Evolutionary conservation across 495 filamentous ascomycete genomes (phyloP).

Genomic region (Aspergillus panamensis): DNA sequence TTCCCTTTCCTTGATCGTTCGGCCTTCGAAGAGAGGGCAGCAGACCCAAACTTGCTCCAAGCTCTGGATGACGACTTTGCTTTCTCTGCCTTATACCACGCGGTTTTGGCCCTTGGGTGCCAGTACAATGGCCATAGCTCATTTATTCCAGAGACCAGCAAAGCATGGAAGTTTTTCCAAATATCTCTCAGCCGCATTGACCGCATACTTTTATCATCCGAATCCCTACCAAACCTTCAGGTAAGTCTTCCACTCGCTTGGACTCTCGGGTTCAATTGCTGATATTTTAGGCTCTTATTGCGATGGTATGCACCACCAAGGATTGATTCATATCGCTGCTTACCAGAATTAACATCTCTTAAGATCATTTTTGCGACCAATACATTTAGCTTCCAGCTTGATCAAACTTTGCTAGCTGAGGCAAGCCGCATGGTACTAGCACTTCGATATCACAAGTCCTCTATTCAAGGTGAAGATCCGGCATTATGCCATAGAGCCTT

Average conservation of each 20-base stretch:
- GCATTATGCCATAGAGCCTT: slow-evolving; percentile 22
- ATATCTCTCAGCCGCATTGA: slow-evolving; percentile 16
- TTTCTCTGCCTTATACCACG: slow-evolving; percentile 29
- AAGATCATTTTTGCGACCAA: slow-evolving; percentile 23
- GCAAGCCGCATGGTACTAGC: slow-evolving; percentile 24
- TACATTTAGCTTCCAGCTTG: slow-evolving; percentile 25
- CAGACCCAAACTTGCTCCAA: background rate
- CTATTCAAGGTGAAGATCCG: slow-evolving; percentile 1
- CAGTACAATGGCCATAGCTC: slow-evolving; percentile 25
- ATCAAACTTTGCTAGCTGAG: slow-evolving; percentile 27
- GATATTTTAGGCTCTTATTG: slow-evolving; percentile 16
- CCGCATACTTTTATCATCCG: slow-evolving; percentile 9
- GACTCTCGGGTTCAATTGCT: background rate
- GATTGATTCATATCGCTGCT: background rate
- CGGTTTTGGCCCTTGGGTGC: slow-evolving; percentile 31
- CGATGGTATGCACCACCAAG: slow-evolving; percentile 8
- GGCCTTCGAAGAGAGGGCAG: slow-evolving; percentile 3
- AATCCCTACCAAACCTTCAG: slow-evolving; percentile 24
- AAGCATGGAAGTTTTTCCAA: slow-evolving; percentile 28
- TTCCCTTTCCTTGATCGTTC: slow-evolving; percentile 9
- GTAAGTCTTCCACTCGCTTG: background rate
- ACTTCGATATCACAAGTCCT: slow-evolving; percentile 17
- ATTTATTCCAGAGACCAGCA: slow-evolving; percentile 26
- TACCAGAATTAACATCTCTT: background rate
- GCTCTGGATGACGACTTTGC: background rate